A percentile compares a stretch with the other conserved stretches of the same genome.
Conservation (phyloP, 371 early-diverging fungal species). For the Nematocida minor region DNA sequence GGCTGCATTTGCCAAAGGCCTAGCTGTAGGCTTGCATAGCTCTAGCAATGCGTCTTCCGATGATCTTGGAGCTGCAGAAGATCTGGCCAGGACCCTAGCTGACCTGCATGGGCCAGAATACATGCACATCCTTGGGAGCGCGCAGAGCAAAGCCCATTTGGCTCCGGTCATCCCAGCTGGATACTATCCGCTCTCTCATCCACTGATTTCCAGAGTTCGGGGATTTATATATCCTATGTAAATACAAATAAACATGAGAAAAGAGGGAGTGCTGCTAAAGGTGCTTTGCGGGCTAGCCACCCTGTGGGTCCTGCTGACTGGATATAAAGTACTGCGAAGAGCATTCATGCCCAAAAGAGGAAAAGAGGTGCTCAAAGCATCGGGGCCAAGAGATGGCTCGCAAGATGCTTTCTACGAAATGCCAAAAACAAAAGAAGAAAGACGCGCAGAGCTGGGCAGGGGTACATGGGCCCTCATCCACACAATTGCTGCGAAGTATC, state of each 20-base stretch:
- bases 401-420: background rate
- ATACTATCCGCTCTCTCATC: background rate
- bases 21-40: too few species aligned
- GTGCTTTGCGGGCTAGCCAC: constrained; percentile 2
- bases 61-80: too few species aligned
- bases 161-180: background rate
- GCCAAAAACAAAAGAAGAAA: constrained; percentile 63
- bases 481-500: constrained; percentile 92
- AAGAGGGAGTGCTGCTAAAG: constrained; percentile 33
- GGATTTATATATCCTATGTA: constrained; percentile 32
- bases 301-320: constrained; percentile 37
- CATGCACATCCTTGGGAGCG: too few species aligned
- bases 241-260: constrained; percentile 59
- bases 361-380: background rate
- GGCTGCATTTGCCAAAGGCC: too few species aligned
- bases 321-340: constrained; percentile 27
- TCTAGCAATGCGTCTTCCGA: too few species aligned
- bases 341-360: background rate
- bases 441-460: constrained; percentile 76
- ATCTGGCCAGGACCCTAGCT: too few species aligned
- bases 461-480: constrained; percentile 93
- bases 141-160: too few species aligned
- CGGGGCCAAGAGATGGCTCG: background rate
- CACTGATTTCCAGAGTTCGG: background rate
- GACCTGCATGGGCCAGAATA: too few species aligned